Evolutionary conservation across 164 flowering plant genomes (phyloP).

Genomic region (Liriodendron chinense): DNA sequence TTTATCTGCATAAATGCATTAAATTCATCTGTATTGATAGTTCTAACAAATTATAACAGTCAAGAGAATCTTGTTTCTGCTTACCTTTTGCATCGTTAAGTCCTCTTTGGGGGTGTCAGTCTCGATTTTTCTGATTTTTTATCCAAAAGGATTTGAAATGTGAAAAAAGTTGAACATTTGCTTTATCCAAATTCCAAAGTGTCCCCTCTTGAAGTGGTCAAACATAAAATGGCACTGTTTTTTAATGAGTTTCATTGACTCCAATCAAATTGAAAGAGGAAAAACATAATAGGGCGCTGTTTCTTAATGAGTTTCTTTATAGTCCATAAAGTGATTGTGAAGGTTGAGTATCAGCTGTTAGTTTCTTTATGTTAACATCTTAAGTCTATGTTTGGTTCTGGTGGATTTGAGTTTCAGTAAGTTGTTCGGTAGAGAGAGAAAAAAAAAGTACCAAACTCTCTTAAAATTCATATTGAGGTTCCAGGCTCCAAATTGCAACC

Average conservation of each 20-base stretch:
- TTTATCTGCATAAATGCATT: slow-evolving; percentile 11
- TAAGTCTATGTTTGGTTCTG: background rate
- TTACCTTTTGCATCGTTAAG: background rate
- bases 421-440: too few relatives aligned
- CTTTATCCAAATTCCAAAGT: background rate
- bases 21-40: background rate
- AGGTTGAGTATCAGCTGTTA: background rate
- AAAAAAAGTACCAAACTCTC: too few relatives aligned
- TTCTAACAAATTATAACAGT: background rate
- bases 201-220: background rate
- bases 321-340: too few relatives aligned
- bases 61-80: background rate
- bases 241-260: background rate
- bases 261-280: background rate
- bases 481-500: too few relatives aligned
- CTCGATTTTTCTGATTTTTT: background rate
- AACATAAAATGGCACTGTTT: too few relatives aligned
- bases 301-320: background rate
- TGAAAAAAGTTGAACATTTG: background rate
- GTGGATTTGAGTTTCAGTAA: too few relatives aligned
- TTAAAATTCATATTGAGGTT: too few relatives aligned
- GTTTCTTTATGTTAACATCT: background rate
- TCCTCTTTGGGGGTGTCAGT: background rate
- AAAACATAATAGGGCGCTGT: background rate
- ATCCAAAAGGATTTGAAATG: background rate